Evolutionary conservation across 2,329 filamentous ascomycete species (phyloP).

Genomic region (Diaporthe aspalathi): DNA sequence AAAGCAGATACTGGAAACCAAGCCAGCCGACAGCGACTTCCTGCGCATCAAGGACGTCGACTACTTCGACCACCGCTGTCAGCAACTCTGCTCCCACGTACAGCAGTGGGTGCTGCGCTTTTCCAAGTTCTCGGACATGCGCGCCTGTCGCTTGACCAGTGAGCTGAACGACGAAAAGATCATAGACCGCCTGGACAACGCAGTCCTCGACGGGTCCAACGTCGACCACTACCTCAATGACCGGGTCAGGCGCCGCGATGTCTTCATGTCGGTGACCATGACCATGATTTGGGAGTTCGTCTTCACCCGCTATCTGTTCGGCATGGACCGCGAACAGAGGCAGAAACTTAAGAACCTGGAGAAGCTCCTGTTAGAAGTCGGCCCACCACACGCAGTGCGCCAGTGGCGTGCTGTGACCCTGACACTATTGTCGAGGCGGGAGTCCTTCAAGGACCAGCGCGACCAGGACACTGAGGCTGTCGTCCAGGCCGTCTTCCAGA

Average conservation of each 20-base stretch:
- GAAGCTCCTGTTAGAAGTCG: conserved; percentile 89
- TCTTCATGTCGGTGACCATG: conserved; percentile 99
- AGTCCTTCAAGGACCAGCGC: conserved; percentile 84
- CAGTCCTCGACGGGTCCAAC: conserved; percentile 92
- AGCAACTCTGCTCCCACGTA: conserved; percentile 93
- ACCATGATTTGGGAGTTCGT: conserved; percentile 99
- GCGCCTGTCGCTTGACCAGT: conserved; percentile 82
- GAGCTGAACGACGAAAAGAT: conserved; percentile 94
- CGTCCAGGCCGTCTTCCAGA: conserved; percentile 89
- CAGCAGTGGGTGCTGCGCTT: conserved; percentile 98
- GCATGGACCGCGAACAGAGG: conserved; percentile 97
- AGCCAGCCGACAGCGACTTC: conserved; percentile 74
- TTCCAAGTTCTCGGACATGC: conserved; percentile 96
- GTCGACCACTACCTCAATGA: conserved; percentile 90
- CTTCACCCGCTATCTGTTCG: conserved; percentile 97
- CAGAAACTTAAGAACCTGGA: conserved; percentile 97
- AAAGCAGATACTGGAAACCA: conserved; percentile 67
- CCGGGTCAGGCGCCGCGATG: conserved; percentile 86
- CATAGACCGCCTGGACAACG: conserved; percentile 93
- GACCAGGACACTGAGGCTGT: conserved; percentile 94
- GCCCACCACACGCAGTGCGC: conserved; percentile 87
- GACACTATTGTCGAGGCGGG: conserved; percentile 84
- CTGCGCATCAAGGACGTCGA: conserved; percentile 87
- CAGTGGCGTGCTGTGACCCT: conserved; percentile 97
- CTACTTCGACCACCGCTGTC: conserved; percentile 93